Evolutionary conservation across 371 early-diverging fungal species (phyloP).

Genomic region (Mucor plumbeus): DNA sequence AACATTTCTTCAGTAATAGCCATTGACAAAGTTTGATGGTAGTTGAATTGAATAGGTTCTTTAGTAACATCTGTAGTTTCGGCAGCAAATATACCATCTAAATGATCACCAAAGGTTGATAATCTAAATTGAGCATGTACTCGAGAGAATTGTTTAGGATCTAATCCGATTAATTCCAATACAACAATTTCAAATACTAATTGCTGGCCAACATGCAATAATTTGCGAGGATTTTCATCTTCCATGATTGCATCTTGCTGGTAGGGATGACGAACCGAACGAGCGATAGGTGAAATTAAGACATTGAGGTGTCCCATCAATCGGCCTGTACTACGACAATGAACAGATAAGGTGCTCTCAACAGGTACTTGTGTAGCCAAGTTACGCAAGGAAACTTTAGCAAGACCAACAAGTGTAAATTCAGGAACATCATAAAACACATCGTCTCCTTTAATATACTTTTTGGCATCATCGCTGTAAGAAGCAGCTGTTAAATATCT

Average conservation of each 20-base stretch:
- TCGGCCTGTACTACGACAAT: conserved; percentile 60
- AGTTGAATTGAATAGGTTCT: conserved; percentile 55
- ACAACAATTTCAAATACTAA: conserved; percentile 79
- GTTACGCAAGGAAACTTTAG: conserved; percentile 53
- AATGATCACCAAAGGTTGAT: conserved; percentile 63
- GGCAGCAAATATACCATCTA: conserved; percentile 30
- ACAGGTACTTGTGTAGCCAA: conserved; percentile 54
- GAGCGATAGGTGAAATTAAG: conserved; percentile 54
- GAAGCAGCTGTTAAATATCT: conserved; percentile 67
- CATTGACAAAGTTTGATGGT: conserved; percentile 66
- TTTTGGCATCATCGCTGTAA: conserved; percentile 66
- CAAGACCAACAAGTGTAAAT: conserved; percentile 65
- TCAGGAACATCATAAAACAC: conserved; percentile 69
- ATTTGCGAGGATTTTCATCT: conserved; percentile 20
- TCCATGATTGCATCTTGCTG: conserved; percentile 8
- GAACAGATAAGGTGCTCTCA: conserved; percentile 54
- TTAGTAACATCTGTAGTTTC: conserved; percentile 5
- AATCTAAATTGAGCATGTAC: conserved; percentile 83
- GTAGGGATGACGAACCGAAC: conserved; percentile 33
- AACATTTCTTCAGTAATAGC: conserved; percentile 52
- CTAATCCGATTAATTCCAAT: conserved; percentile 67
- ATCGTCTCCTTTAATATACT: conserved; percentile 71
- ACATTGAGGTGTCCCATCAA: conserved; percentile 57
- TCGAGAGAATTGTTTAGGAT: conserved; percentile 68
- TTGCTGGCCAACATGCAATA: conserved; percentile 54